Evolutionary conservation across 1,284 basidiomycete species (phyloP).

Genomic region (Rhodofomes roseus): DNA sequence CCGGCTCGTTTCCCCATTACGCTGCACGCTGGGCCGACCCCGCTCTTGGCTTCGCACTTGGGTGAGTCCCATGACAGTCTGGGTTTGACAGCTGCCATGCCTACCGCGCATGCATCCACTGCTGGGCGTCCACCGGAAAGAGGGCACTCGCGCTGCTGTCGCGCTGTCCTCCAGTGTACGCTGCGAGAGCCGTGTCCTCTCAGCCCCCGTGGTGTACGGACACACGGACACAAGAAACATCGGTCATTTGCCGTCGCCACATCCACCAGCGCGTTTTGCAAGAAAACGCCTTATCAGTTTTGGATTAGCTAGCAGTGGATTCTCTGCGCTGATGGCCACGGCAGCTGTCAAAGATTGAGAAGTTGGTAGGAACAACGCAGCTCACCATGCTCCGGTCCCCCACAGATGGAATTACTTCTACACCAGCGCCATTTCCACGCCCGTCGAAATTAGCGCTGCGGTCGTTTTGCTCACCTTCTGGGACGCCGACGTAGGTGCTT

Average conservation of each 20-base stretch:
- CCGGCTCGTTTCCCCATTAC: slow-evolving; percentile 72
- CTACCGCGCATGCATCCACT: not conserved
- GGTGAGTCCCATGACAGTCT: slow-evolving; percentile 14
- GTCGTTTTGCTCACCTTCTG: slow-evolving; percentile 75
- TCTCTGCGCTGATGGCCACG: not conserved
- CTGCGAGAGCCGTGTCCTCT: no score
- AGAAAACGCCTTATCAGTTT: no score
- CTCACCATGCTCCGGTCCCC: not conserved
- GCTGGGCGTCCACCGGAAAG: not conserved
- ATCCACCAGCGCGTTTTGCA: not conserved
- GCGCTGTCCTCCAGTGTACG: not conserved
- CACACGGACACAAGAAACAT: no score
- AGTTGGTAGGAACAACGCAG: no score
- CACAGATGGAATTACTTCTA: slow-evolving; percentile 42
- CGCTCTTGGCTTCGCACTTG: slow-evolving; percentile 65
- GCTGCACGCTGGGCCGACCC: slow-evolving; percentile 75
- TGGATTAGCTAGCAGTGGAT: not conserved
- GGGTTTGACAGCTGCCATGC: not conserved
- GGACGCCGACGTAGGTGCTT: slow-evolving; percentile 53
- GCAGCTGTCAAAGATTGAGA: not conserved
- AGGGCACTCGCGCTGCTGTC: not conserved
- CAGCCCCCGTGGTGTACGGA: no score
- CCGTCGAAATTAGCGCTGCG: slow-evolving; percentile 77
- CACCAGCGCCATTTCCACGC: slow-evolving; percentile 57
- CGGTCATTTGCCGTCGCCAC: no score